A percentile compares a stretch with the other conserved stretches of the same genome.
These are phyloP conservation scores for Penicillium sp. DNA, from an alignment of 2,329 filamentous ascomycete genomes.

Conservation along the genomic window DNA sequence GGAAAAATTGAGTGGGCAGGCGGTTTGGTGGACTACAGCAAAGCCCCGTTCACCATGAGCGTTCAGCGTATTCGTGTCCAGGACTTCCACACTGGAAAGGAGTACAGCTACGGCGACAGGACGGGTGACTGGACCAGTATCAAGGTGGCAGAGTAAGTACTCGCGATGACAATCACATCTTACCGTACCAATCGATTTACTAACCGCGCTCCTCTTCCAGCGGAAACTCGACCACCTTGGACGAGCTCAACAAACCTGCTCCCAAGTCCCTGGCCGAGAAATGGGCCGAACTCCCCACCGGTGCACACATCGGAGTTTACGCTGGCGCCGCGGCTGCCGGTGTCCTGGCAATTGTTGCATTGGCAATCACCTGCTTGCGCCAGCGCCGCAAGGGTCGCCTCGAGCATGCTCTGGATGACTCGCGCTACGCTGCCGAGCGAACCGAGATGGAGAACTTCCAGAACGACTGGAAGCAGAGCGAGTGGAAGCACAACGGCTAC, in stretches of 20 bases:
- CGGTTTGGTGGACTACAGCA: conserved; percentile 65
- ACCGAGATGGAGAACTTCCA: conserved; percentile 44
- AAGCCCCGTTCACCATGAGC: conserved; percentile 73
- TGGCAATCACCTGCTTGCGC: conserved; percentile 52
- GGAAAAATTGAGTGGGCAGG: conserved; percentile 69
- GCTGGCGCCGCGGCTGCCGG: conserved; percentile 40
- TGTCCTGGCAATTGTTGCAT: conserved; percentile 35
- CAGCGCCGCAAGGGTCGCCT: conserved; percentile 54
- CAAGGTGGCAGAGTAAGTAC: conserved; percentile 51
- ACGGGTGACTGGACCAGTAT: conserved; percentile 68
- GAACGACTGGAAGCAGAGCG: conserved; percentile 41
- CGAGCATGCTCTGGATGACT: conserved; percentile 52
- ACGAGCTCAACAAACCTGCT: conserved; percentile 39
- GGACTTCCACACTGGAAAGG: conserved; percentile 63
- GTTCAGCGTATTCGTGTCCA: conserved; percentile 63
- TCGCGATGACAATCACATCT: neutral
- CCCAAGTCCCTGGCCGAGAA: conserved; percentile 41
- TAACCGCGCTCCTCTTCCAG: conserved; percentile 49
- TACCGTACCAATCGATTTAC: conserved; percentile 7
- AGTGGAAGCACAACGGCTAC: conserved; percentile 36
- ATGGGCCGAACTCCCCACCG: conserved; percentile 48
- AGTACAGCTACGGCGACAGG: conserved; percentile 67
- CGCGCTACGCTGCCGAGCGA: conserved; percentile 46
- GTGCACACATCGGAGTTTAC: conserved; percentile 53
- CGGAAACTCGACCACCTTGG: conserved; percentile 61